These are phyloP conservation scores for Mycotypha africana DNA, from an alignment of 371 early-diverging fungal genomes.

Conservation along the genomic window DNA sequence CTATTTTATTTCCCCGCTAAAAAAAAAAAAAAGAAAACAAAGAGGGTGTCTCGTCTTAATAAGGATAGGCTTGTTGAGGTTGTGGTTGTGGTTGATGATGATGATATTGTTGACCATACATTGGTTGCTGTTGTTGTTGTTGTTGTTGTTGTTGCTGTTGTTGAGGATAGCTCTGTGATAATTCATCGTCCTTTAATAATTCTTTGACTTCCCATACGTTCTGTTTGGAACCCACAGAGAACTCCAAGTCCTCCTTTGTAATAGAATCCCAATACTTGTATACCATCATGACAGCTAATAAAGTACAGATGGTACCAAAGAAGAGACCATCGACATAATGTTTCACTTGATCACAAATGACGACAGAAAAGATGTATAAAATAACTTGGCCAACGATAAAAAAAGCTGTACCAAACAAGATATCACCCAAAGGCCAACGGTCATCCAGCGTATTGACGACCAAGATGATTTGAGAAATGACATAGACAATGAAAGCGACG, in stretches of 20 bases:
- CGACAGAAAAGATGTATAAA: constrained; percentile 68
- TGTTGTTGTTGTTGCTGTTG: constrained; percentile 19
- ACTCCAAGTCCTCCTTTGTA: constrained; percentile 97
- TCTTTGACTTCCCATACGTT: constrained; percentile 95
- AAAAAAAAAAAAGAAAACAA: not conserved
- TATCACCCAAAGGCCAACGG: constrained; percentile 94
- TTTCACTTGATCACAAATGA: constrained; percentile 80
- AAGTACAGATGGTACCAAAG: constrained; percentile 88
- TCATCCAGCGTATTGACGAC: constrained; percentile 93
- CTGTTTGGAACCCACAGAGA: constrained; percentile 85
- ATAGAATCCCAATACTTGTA: constrained; percentile 99
- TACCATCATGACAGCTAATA: constrained; percentile 97
- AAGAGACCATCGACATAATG: constrained; percentile 97
- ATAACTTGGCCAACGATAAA: constrained; percentile 83
- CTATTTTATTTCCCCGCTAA: no score
- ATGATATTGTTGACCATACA: constrained; percentile 6
- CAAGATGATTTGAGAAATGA: constrained; percentile 86
- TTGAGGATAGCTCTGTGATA: constrained; percentile 23
- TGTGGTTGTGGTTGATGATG: constrained; percentile 6
- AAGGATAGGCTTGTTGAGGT: constrained; percentile 8
- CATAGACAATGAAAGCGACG: constrained; percentile 77
- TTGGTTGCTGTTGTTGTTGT: constrained; percentile 24
- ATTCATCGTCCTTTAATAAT: constrained; percentile 53
- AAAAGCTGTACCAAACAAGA: constrained; percentile 84
- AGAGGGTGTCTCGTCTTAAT: constrained; percentile 1